Base-by-base conservation (phyloP, 371 early-diverging fungal genomes). In the Gilbertella persicaria region DNA sequence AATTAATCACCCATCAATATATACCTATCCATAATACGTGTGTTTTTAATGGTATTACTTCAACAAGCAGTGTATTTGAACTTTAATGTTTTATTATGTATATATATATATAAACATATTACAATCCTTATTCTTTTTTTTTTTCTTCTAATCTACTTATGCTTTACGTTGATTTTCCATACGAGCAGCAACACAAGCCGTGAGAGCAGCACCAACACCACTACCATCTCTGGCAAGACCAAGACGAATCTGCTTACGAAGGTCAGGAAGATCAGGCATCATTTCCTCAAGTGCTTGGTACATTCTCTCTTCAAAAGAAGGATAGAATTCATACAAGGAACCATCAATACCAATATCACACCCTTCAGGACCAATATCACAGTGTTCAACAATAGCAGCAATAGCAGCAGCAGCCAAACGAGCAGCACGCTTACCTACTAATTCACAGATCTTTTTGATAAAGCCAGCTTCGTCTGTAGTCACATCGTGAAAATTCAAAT, bases 321-420 rank as follows among this genome's bases (percentile, higher is more conserved):
- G 97, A 63, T 97, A 96, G 49, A 89, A 88, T 75, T 94, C 91
- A 62, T 89, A 98, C 53, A 98, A 76, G 26, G 88, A 87, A 6
- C 99, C 99, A 58, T 98, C 97, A 50, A 97, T 90, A 43, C 95
- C 97, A 43, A 97, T 86, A 14, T 91, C 89, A 42, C 82, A 79
- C 21, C 83, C 86, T 40, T 73, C 66, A 3, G 62, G 51, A 10
- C 74, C 67, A 16, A 75, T 36, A n/a, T 79, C 69, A 16, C 82
- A 72, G 61, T 85, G 88, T 24, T 79, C 75, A 33, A 95, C 84
- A 48, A 97, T 83, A 21, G 87, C 94, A 13, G 92, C 87, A 64
- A 96, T 80, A 2, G 89, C 90, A 7, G 87, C 85, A 16, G 93
- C 93, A 47, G 89, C 78, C 38, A 98, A 78, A 45, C 93, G 83